Conservation (phyloP, 2,329 filamentous ascomycete genomes). For the Trichoderma atrobrunneum region DNA sequence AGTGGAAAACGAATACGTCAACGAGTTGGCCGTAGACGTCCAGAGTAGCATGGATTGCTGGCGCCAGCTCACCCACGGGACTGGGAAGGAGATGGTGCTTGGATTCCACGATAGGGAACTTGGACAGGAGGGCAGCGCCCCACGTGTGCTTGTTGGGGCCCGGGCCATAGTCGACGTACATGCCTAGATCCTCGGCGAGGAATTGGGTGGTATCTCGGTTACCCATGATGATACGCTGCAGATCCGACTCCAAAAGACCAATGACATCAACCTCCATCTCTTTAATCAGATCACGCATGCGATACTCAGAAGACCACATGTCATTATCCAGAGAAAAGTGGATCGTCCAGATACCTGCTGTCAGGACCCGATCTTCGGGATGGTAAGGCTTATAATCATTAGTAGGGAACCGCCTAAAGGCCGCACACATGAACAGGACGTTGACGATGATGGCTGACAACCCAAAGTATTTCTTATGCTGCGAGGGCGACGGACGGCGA, state of each 20-base stretch:
- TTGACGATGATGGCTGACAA: slow-evolving; percentile 70
- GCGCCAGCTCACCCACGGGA: slow-evolving; percentile 90
- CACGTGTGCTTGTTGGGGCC: slow-evolving; percentile 99
- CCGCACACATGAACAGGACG: slow-evolving; percentile 72
- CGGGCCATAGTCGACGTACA: slow-evolving; percentile 97
- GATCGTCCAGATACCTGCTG: slow-evolving; percentile 97
- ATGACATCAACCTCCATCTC: slow-evolving; percentile 97
- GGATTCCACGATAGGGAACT: slow-evolving; percentile 96
- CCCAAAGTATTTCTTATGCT: slow-evolving; percentile 52
- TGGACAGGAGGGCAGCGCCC: slow-evolving; percentile 88
- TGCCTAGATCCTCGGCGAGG: slow-evolving; percentile 91
- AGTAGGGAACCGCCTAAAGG: slow-evolving; percentile 86
- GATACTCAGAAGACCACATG: slow-evolving; percentile 96
- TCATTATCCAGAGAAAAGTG: slow-evolving; percentile 98
- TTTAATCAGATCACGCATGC: slow-evolving; percentile 85
- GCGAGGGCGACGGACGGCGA: slow-evolving; percentile 33
- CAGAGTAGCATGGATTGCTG: slow-evolving; percentile 93
- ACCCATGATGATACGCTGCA: slow-evolving; percentile 98
- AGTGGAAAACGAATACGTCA: slow-evolving; percentile 98
- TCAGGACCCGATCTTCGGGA: slow-evolving; percentile 79
- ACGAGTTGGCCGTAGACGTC: slow-evolving; percentile 87
- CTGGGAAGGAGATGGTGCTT: slow-evolving; percentile 93
- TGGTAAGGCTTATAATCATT: slow-evolving; percentile 93
- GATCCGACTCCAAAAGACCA: slow-evolving; percentile 88
- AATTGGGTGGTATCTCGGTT: slow-evolving; percentile 96